Conservation (phyloP, 768 basidiomycete species). For the Psilocybe cyanescens region DNA sequence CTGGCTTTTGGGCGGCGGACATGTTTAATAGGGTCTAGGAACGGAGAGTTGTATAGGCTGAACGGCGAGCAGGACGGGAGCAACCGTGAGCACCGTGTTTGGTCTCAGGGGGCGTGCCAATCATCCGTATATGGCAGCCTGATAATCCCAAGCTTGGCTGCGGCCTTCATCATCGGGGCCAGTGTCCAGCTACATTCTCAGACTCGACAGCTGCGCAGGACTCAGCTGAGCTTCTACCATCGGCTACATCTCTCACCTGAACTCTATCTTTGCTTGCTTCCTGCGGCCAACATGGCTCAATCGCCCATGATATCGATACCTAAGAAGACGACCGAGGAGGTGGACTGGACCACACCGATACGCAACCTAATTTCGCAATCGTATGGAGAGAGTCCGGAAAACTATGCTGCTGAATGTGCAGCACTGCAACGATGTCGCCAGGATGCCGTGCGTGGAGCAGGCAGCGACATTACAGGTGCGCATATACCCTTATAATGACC, state of each 20-base stretch:
- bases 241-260: background rate
- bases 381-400: conserved; percentile 92
- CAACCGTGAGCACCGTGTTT: conserved; percentile 36
- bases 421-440: conserved; percentile 89
- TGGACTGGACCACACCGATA: conserved; percentile 94
- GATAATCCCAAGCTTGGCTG: conserved; percentile 2
- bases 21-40: conserved; percentile 26
- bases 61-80: conserved; percentile 29
- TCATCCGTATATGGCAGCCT: conserved; percentile 12
- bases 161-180: conserved; percentile 5
- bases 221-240: background rate
- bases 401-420: conserved; percentile 83
- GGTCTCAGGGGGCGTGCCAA: conserved; percentile 18
- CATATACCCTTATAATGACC: background rate
- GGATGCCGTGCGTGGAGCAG: conserved; percentile 95
- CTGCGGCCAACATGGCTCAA: conserved; percentile 57
- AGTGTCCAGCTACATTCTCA: conserved; percentile 1
- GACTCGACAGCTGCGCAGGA: conserved; percentile 9
- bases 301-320: conserved; percentile 93
- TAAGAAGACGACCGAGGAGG: conserved; percentile 93
- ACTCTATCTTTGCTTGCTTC: background rate
- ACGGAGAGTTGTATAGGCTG: conserved; percentile 10
- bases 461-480: conserved; percentile 92
- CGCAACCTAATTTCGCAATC: conserved; percentile 85
- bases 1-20: conserved; percentile 63